Percentiles rank a stretch among this genome's conserved stretches.
These are phyloP conservation scores for Solanum arcanum DNA, from an alignment of 257 asterid genomes.

Conservation along the genomic window DNA sequence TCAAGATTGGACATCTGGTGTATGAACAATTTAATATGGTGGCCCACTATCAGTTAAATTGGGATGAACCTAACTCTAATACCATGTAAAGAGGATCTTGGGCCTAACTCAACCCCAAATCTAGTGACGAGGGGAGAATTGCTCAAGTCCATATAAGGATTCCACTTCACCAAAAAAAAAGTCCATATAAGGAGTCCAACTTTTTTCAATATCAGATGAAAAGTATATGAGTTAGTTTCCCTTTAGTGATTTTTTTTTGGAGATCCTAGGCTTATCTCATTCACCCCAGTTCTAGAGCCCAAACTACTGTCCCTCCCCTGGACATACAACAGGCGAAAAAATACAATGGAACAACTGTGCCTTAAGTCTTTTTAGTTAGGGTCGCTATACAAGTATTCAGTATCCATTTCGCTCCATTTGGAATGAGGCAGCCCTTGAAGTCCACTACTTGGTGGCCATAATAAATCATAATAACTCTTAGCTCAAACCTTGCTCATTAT, in stretches of 20 bases:
- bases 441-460: neutral
- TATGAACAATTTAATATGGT: neutral
- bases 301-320: neutral
- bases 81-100: neutral
- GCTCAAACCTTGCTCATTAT: neutral
- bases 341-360: neutral
- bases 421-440: neutral
- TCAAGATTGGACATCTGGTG: neutral
- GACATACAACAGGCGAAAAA: neutral
- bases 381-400: neutral
- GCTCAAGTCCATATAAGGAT: neutral
- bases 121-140: neutral
- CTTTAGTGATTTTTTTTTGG: fast-evolving
- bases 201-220: neutral
- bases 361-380: neutral
- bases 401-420: neutral
- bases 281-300: neutral
- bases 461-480: neutral
- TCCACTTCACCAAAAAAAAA: no score
- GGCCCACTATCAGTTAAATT: neutral
- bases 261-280: neutral
- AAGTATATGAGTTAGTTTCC: neutral
- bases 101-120: neutral
- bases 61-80: neutral
- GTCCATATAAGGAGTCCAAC: neutral